phyloP scores from a whole-genome alignment of 805 yeast species.

The Phaffomyces opuntiae region DNA sequence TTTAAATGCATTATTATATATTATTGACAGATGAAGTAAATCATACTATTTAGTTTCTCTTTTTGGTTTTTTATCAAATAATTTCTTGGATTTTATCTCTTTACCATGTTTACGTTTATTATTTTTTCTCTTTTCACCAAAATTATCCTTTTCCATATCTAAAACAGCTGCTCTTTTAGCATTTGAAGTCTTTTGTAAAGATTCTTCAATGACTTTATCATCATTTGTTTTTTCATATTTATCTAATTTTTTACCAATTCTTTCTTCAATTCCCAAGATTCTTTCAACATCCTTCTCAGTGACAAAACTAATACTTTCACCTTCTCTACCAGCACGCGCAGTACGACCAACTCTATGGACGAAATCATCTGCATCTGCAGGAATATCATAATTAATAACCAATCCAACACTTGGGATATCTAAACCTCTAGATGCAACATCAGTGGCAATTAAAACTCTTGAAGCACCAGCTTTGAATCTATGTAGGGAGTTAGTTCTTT shows the following conservation, averaged over 20 bases:
- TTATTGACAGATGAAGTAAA: neutral
- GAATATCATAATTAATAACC: conserved; percentile 87
- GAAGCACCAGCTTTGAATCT: conserved; percentile 95
- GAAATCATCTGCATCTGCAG: conserved; percentile 93
- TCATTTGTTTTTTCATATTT: conserved; percentile 67
- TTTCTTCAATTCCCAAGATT: conserved; percentile 77
- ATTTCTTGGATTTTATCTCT: conserved; percentile 5
- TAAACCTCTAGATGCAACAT: conserved; percentile 94
- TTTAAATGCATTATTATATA: neutral
- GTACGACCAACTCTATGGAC: conserved; percentile 98
- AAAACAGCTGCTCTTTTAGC: conserved; percentile 88
- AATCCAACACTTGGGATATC: conserved; percentile 92
- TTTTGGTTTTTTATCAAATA: neutral
- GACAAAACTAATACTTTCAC: conserved; percentile 76
- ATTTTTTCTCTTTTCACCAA: conserved; percentile 64
- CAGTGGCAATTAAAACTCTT: conserved; percentile 87
- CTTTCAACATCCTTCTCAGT: conserved; percentile 81
- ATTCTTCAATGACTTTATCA: conserved; percentile 64
- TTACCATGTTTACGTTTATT: conserved; percentile 33
- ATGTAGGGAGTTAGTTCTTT: conserved; percentile 85
- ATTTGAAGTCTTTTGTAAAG: conserved; percentile 60
- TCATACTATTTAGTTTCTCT: too few relatives aligned
- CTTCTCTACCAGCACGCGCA: conserved; percentile 92
- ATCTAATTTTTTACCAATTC: conserved; percentile 77
- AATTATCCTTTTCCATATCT: conserved; percentile 89